Evolutionary conservation across 176 grass and related monocot species (phyloP).

Genomic region (Chrysopogon serrulatus): DNA sequence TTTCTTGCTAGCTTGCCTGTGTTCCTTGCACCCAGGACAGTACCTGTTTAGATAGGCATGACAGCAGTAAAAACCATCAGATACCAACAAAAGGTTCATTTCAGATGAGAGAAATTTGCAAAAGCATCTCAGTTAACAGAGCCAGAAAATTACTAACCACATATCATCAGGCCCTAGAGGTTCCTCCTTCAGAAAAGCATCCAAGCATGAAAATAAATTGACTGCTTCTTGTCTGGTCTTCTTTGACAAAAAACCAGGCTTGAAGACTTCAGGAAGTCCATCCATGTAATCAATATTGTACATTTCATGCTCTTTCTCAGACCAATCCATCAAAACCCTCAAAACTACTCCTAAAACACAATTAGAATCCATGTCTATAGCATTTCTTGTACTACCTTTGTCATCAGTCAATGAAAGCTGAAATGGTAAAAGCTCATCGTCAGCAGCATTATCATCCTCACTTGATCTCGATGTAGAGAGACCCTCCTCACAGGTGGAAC

Average conservation of each 20-base stretch:
- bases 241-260: conserved; percentile 77
- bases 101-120: background rate
- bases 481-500: conserved; percentile 10
- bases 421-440: conserved; percentile 46
- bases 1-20: conserved; percentile 96
- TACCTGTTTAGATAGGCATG: conserved; percentile 49
- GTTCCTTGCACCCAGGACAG: conserved; percentile 94
- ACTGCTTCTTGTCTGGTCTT: conserved; percentile 90
- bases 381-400: conserved; percentile 42
- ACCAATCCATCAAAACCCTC: conserved; percentile 83
- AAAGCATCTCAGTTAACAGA: background rate
- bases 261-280: conserved; percentile 87
- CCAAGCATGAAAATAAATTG: conserved; percentile 90
- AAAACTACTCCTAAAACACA: conserved; percentile 7
- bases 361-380: conserved; percentile 50
- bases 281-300: conserved; percentile 75
- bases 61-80: conserved; percentile 3
- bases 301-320: conserved; percentile 59
- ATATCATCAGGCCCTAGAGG: conserved; percentile 97
- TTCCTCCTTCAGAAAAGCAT: conserved; percentile 94
- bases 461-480: conserved; percentile 46
- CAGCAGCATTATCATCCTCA: conserved; percentile 33
- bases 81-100: background rate
- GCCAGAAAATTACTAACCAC: conserved; percentile 63
- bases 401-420: conserved; percentile 82